These are phyloP conservation scores for Microcyclospora pomicola DNA, from an alignment of 2,329 filamentous ascomycete genomes.

Conservation along the genomic window DNA sequence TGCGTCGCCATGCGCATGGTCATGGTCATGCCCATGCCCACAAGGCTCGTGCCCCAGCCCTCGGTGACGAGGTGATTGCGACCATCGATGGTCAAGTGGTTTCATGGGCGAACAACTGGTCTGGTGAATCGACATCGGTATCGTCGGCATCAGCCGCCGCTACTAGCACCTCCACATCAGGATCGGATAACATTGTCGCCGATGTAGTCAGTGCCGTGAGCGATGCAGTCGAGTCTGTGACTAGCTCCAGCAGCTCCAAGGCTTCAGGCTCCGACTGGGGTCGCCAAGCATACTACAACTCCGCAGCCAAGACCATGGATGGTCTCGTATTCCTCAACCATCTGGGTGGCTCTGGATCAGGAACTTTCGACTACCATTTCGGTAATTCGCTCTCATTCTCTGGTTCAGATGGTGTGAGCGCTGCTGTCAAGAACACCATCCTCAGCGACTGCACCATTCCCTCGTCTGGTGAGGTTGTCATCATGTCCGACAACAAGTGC, in stretches of 20 bases:
- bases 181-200: conserved; percentile 4
- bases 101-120: conserved; percentile 46
- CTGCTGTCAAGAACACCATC: conserved; percentile 34
- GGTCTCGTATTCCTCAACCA: conserved; percentile 48
- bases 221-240: conserved; percentile 7
- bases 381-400: conserved; percentile 46
- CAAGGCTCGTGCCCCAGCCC: conserved; percentile 26
- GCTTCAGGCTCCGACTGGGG: conserved; percentile 17
- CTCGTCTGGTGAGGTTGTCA: conserved; percentile 37
- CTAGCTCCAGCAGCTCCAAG: conserved; percentile 5
- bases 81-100: conserved; percentile 45
- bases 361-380: conserved; percentile 39
- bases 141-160: conserved; percentile 9
- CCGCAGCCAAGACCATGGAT: conserved; percentile 28
- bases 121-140: conserved; percentile 21
- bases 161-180: conserved; percentile 10
- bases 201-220: conserved; percentile 3
- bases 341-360: conserved; percentile 41
- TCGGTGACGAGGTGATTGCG: conserved; percentile 40
- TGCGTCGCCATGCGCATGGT: conserved; percentile 10
- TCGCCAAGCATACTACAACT: conserved; percentile 24
- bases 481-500: conserved; percentile 40
- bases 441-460: conserved; percentile 37
- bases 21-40: conserved; percentile 26
- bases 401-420: conserved; percentile 32